Evolutionary conservation across 768 basidiomycete species (phyloP), one percentile per base, ranked within the genome.

Genomic region (Trametes cingulata): DNA sequence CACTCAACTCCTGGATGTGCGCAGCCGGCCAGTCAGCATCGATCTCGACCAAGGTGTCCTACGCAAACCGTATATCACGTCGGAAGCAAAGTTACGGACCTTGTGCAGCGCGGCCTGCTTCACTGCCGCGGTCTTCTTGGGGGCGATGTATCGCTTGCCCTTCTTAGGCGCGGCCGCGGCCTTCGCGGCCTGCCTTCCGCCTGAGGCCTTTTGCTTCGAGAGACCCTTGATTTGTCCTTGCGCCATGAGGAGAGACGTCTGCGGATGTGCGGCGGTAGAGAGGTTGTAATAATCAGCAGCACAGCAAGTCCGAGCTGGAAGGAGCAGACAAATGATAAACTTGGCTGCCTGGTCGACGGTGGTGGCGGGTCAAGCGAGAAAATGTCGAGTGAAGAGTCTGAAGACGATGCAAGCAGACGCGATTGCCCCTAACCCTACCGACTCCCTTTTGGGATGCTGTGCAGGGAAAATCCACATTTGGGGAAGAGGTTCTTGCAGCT

Each of bases 161-260:
- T 95, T 95, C 77, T 90, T 94, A 19, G 83, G 76, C 33, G 83
- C 83, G 0, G 88, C 82, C 1, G 85, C 85, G 3, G 87, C 84
- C 70, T 88, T 91, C 29, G 82, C 76, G 1, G 85, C 81, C 51
- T 85, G 85, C 35, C 87, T 79, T 7, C 84, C 72, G 3, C 66
- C 57, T 14, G 68, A 59, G 9, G 78, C 71, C 71, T 87, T 90
- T 15, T 72, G 72, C 62, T 83, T 69, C 65, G 67, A 78, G 8
- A 91, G 77, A n/a, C 87, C 87, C 73, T 93, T 95, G n/a, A 85
- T 85, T 65, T 85, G 86, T 56, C 93, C 93, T 79, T 95, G 93
- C 10, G 85, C 90, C 93, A 95, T 92, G 20, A 50, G 54, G 45
- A 37, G 35, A 15, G 41, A 25, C 35, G 51, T 43, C 20, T 36